phyloP scores from a whole-genome alignment of 2,329 filamentous ascomycete species.

The Verticillium tricorpus region DNA sequence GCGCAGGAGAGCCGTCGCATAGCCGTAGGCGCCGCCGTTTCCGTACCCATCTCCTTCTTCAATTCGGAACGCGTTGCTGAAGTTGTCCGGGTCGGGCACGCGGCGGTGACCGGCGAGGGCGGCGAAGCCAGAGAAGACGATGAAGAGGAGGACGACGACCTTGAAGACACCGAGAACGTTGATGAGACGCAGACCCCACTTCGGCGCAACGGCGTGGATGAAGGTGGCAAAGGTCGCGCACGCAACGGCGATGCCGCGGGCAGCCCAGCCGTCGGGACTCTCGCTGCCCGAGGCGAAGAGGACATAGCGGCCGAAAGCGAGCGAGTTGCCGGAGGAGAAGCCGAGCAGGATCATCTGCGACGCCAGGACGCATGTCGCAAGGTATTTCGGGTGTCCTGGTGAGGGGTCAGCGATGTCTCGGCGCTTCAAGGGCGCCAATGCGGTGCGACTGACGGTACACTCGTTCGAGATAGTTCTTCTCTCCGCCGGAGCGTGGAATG shows the following conservation, averaged over 20 bases:
- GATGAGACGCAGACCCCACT: slow-evolving; percentile 55
- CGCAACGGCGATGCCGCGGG: slow-evolving; percentile 51
- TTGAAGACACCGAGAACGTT: slow-evolving; percentile 59
- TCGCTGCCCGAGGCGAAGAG: slow-evolving; percentile 48
- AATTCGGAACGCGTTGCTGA: slow-evolving; percentile 48
- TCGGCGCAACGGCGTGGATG: slow-evolving; percentile 48
- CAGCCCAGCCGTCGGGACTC: slow-evolving; percentile 47
- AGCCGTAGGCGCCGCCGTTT: slow-evolving; percentile 45
- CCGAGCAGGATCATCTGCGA: slow-evolving; percentile 58
- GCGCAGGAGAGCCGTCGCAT: slow-evolving; percentile 53
- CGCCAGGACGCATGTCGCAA: slow-evolving; percentile 56
- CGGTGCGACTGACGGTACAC: slow-evolving; percentile 40
- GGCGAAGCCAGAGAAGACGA: slow-evolving; percentile 57
- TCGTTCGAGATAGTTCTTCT: slow-evolving; percentile 64
- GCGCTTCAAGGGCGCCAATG: not conserved
- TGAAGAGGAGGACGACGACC: slow-evolving; percentile 53
- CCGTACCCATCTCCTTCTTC: slow-evolving; percentile 39
- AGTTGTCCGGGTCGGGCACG: slow-evolving; percentile 50
- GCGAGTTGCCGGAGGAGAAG: slow-evolving; percentile 54
- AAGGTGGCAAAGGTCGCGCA: slow-evolving; percentile 50
- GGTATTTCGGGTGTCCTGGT: slow-evolving; percentile 45
- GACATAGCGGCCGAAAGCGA: slow-evolving; percentile 55
- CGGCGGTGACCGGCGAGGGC: slow-evolving; percentile 46
- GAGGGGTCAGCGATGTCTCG: not conserved
- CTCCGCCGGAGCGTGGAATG: slow-evolving; percentile 58